Evolutionary conservation across 192 early-diverging fungal genomes (phyloP), one percentile per base, ranked within the genome.

Genomic region (Coemansia sp.): DNA sequence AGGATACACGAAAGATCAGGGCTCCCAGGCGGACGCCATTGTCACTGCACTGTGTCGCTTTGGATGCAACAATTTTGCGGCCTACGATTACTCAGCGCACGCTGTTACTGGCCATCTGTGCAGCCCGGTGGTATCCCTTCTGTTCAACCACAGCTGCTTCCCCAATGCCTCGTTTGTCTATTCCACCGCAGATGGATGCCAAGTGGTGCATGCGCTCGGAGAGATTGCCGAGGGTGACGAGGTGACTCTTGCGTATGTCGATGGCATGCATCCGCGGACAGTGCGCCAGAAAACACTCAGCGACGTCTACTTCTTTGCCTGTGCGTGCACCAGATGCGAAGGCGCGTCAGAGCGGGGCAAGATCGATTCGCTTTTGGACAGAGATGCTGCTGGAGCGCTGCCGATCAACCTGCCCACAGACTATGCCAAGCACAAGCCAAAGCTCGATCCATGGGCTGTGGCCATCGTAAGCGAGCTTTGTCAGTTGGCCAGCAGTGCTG

Each of bases 81-180:
- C 68, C 2, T 39, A 60, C 49, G 75, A 82, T 9, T 12, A 21
- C 40, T 39, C 56, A 8, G 23, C 30, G 0, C 57, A 62, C n/a
- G 35, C 49, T 2, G 45, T 42, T 21, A 39, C 55, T 9, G 77
- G 77, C 3, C 65, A 72, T 16, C 33, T 82, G 45, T 76, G 74
- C 43, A 73, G 75, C 35, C 80, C 80, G 28, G 34, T 82, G 43
- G 62, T 63, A 0, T 74, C 80, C 0, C 35, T 77, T 34, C 52
- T 77, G 62, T 61, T 82, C 55, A 82, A 82, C 68, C 80, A 82
- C 68, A 74, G 71, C 39, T 82, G 80, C 57, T 12, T 43, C 18
- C 80, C 75, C 7, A 82, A 74, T 3, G 70, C 71, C 21, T 29
- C 51, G 2, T 68, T 68, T 56, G 55, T 61, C 0, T 77, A 67